Base-by-base conservation (phyloP, 352 stramenopile genomes). In the Saprolegnia parasitica region DNA sequence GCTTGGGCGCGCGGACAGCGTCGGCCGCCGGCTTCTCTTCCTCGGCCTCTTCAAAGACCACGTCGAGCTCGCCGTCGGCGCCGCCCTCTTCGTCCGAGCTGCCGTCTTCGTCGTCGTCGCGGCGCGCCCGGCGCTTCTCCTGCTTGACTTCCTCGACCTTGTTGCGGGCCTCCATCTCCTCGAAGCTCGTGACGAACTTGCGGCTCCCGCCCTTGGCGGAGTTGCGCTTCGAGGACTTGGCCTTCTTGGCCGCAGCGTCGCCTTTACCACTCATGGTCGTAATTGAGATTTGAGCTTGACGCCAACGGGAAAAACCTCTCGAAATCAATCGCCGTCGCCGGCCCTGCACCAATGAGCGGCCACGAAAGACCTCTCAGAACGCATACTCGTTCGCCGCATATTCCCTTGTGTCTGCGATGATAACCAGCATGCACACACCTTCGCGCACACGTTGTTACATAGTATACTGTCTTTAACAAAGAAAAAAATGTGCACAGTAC, bases 81-180 rank as follows among this genome's bases (percentile, higher is more conserved):
- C 78, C 78, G n/a, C 82, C 77, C 15, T 84, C 78, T 23, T 88
- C 81, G 37, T 78, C 78, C 29, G 77, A 74, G 47, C 65, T 73
- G 47, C 74, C 81, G 16, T 72, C 74, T 15, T 83, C 80, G 20
- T 71, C 73, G 32, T 78, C 73, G 9, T 81, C 76, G 52, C 87
- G 84, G 26, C 84, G 84, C n/a, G 71, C 80, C 74, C 90, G 90
- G 68, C 87, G 85, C 67, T 80, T 81, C 58, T 73, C 77, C 67
- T 81, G 71, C 70, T 89, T 90, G 73, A 85, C 71, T 76, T 91
- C 84, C 71, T 93, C 83, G 56, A 88, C 73, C 62, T 78, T 74
- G 72, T 93, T 79, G 57, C 87, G 85, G 64, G 83, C 64, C 68
- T 76, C 83, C 75, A 96, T 89, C 67, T 96, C 87, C 78, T 96